Conservation (phyloP, 192 early-diverging fungal species). For the Gamsiella multidivaricata region DNA sequence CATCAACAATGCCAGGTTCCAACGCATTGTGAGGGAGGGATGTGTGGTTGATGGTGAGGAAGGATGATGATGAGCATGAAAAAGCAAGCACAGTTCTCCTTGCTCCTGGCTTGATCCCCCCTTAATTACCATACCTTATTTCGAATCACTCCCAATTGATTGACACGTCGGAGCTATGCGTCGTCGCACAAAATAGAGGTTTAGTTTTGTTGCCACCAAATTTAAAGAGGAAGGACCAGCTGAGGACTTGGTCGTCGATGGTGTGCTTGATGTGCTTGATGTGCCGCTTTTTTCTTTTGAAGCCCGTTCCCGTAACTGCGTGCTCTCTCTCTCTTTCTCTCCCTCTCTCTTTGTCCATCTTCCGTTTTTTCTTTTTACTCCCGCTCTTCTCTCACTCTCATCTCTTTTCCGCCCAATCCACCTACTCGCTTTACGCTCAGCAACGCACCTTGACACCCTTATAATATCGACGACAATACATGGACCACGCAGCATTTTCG, state of each 20-base stretch:
- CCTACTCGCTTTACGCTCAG: too few relatives aligned
- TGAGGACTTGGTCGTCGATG: too few relatives aligned
- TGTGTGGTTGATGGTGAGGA: not conserved
- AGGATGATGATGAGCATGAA: not conserved
- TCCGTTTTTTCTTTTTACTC: not conserved
- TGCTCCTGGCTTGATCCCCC: too few relatives aligned
- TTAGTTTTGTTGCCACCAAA: conserved; percentile 7
- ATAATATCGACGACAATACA: not conserved
- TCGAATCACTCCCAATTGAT: too few relatives aligned
- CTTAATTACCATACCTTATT: too few relatives aligned
- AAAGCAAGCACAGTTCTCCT: too few relatives aligned
- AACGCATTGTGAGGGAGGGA: conserved; percentile 29
- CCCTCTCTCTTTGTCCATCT: not conserved
- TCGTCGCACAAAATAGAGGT: too few relatives aligned
- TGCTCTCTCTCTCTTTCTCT: not conserved
- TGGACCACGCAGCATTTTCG: not conserved
- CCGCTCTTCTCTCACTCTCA: not conserved
- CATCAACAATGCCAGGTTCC: conserved; percentile 50
- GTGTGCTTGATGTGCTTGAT: not conserved
- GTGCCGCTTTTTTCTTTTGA: not conserved
- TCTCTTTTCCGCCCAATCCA: not conserved
- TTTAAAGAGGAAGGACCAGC: too few relatives aligned
- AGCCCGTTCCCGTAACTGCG: too few relatives aligned
- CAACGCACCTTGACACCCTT: too few relatives aligned
- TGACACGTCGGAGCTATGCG: too few relatives aligned